Percentiles rank a stretch among this genome's conserved stretches.
Conservation (phyloP, 108 stramenopile species). For the Conticribra guillardii region DNA sequence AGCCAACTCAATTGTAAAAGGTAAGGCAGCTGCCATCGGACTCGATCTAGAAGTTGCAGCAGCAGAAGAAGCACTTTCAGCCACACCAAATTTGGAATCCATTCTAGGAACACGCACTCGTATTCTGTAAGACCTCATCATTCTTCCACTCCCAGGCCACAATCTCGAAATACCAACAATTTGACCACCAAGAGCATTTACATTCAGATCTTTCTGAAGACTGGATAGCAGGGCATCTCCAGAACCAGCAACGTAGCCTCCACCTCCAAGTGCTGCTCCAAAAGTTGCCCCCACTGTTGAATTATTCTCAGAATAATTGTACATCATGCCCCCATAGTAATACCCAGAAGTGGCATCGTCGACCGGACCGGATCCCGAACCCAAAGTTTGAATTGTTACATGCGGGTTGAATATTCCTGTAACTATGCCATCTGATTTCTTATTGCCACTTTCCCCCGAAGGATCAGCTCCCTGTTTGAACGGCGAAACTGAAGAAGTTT, state of each 20-base stretch:
- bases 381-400: constrained; percentile 25
- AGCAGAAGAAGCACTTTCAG: constrained; percentile 34
- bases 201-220: constrained; percentile 35
- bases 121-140: constrained; percentile 80
- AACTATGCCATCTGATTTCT: too few relatives aligned
- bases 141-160: constrained; percentile 76
- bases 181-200: constrained; percentile 33
- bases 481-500: too few relatives aligned
- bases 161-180: constrained; percentile 25
- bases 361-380: not conserved
- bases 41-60: not conserved
- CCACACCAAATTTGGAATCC: constrained; percentile 17
- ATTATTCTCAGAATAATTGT: not conserved
- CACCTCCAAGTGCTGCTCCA: constrained; percentile 10
- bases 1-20: constrained; percentile 36
- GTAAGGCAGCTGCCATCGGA: constrained; percentile 7
- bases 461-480: too few relatives aligned
- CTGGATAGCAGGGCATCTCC: constrained; percentile 34
- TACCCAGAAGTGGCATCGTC: constrained; percentile 5
- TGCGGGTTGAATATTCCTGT: constrained; percentile 22
- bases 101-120: constrained; percentile 52
- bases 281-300: constrained; percentile 1
- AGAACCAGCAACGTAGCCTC: not conserved
- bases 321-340: not conserved
- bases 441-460: too few relatives aligned